phyloP scores from a whole-genome alignment of 2,329 filamentous ascomycete genomes.

The Colletotrichum cereale region DNA sequence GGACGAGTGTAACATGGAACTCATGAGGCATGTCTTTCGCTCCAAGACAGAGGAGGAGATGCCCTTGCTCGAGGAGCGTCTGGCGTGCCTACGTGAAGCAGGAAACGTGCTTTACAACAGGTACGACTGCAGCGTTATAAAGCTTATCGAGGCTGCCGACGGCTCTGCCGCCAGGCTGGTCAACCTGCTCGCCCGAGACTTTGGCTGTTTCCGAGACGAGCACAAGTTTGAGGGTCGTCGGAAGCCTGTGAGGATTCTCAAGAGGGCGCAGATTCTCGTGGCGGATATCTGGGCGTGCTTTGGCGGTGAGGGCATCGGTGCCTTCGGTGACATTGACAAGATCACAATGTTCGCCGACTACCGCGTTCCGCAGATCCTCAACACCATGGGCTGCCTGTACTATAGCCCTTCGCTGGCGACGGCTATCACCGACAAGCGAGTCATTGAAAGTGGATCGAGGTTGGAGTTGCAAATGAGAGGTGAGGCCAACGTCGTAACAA shows the following conservation, averaged over 20 bases:
- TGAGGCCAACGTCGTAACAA: conserved; percentile 49
- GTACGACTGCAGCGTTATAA: conserved; percentile 80
- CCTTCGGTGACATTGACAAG: conserved; percentile 91
- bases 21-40: conserved; percentile 83
- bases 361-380: conserved; percentile 92
- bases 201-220: conserved; percentile 89
- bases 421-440: conserved; percentile 73
- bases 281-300: conserved; percentile 98
- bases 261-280: conserved; percentile 94
- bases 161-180: conserved; percentile 87
- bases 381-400: conserved; percentile 82
- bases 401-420: conserved; percentile 85
- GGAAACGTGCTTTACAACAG: conserved; percentile 81
- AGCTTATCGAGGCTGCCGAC: conserved; percentile 79
- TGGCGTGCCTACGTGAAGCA: conserved; percentile 85
- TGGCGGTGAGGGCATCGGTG: conserved; percentile 81
- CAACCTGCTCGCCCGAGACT: conserved; percentile 85
- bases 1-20: conserved; percentile 79
- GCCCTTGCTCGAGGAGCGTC: conserved; percentile 82
- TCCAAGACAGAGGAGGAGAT: conserved; percentile 90
- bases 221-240: conserved; percentile 78
- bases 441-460: conserved; percentile 77
- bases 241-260: conserved; percentile 82
- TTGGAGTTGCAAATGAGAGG: conserved; percentile 92
- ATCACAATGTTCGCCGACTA: conserved; percentile 99